Percentiles rank a stretch among this genome's conserved stretches.
Evolutionary conservation across 2,329 filamentous ascomycete species (phyloP).

Genomic region (Monosporascus cannonballus): DNA sequence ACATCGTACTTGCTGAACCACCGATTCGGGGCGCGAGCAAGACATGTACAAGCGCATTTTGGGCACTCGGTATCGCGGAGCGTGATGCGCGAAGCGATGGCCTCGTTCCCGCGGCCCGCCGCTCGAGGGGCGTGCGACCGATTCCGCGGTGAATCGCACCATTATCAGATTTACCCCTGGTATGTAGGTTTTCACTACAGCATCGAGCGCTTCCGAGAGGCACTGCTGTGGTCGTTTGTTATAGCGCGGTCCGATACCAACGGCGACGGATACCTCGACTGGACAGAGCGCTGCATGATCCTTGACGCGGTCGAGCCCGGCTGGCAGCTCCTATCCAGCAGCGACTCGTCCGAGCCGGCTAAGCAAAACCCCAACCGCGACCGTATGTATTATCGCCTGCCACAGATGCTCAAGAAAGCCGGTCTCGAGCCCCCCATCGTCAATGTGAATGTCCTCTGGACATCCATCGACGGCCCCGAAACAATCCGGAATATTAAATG

Average conservation of each 20-base stretch:
- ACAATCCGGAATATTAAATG: slow-evolving; percentile 34
- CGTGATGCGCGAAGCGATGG: slow-evolving; percentile 34
- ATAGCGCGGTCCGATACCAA: too few species aligned
- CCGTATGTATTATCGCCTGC: slow-evolving; percentile 33
- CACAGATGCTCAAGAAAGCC: slow-evolving; percentile 27
- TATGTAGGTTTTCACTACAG: slow-evolving; percentile 36
- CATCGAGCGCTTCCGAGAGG: slow-evolving; percentile 34
- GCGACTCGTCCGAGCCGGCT: slow-evolving; percentile 5
- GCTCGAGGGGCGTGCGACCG: slow-evolving; percentile 32
- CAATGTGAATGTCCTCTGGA: slow-evolving; percentile 35
- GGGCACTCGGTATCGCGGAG: slow-evolving; percentile 33
- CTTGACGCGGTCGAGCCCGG: slow-evolving; percentile 25
- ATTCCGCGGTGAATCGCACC: slow-evolving; percentile 33
- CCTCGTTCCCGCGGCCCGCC: slow-evolving; percentile 33
- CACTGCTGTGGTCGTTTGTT: slow-evolving; percentile 5
- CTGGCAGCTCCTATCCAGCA: too few species aligned
- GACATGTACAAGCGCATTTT: slow-evolving; percentile 37
- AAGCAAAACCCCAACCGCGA: slow-evolving; percentile 24
- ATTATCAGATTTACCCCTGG: slow-evolving; percentile 38
- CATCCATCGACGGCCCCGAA: slow-evolving; percentile 33
- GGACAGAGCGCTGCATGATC: not conserved
- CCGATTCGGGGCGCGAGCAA: slow-evolving; percentile 37
- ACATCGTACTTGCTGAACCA: slow-evolving; percentile 38
- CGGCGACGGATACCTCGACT: too few species aligned
- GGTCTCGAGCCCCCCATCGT: slow-evolving; percentile 33